phyloP scores from a whole-genome alignment of 1,284 basidiomycete species.

The Cystobasidium pallidum region DNA sequence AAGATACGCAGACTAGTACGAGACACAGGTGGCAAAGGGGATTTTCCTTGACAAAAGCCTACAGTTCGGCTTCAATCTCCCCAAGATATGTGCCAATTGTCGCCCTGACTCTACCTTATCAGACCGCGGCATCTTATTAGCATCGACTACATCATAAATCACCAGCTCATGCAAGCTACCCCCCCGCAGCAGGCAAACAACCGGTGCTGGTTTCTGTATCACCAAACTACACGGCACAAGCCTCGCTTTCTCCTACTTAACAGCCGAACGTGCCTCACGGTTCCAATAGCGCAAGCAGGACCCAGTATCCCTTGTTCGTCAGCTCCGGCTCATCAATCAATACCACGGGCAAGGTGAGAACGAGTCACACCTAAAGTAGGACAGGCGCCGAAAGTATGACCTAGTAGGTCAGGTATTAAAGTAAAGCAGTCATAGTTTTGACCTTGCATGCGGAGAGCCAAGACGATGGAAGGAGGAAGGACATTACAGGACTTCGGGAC shows the following conservation, averaged over 20 bases:
- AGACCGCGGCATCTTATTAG: too few relatives aligned
- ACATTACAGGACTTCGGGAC: neutral
- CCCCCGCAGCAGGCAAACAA: too few relatives aligned
- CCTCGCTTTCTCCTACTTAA: neutral
- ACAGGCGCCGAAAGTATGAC: neutral
- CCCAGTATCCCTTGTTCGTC: slow-evolving; percentile 1
- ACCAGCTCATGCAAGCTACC: too few relatives aligned
- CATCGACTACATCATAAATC: too few relatives aligned
- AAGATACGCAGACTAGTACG: slow-evolving; percentile 2
- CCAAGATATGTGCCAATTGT: too few relatives aligned
- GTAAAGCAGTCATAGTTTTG: slow-evolving; percentile 22
- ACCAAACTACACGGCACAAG: neutral
- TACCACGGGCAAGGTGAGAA: neutral
- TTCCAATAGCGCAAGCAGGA: neutral
- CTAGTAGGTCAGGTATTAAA: neutral
- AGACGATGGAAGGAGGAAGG: neutral
- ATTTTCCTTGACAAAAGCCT: slow-evolving; percentile 27
- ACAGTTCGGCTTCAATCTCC: neutral
- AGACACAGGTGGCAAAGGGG: slow-evolving; percentile 18
- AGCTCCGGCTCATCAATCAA: neutral
- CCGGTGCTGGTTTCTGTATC: too few relatives aligned
- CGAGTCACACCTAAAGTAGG: slow-evolving; percentile 5
- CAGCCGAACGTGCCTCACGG: slow-evolving; percentile 4
- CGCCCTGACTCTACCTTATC: too few relatives aligned
- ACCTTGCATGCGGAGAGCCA: slow-evolving; percentile 20